Evolutionary conservation across 225 moss, liverwort and hornwort genomes (phyloP).

Genomic region (Ulota crispa): DNA sequence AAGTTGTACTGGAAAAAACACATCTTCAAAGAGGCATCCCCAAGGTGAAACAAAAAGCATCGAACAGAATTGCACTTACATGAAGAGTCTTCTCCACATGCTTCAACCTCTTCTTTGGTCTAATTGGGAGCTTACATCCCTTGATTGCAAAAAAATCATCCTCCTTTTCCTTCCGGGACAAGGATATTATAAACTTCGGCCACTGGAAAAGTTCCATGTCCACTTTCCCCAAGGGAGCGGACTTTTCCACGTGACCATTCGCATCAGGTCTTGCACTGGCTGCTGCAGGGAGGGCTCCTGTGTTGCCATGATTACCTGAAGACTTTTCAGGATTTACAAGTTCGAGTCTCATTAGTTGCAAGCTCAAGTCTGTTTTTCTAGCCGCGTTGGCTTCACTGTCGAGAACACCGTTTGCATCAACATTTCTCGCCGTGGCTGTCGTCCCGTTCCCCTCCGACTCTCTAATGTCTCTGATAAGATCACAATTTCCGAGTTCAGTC

Average conservation of each 20-base stretch:
- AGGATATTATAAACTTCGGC: conserved; percentile 85
- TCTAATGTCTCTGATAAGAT: conserved; percentile 43
- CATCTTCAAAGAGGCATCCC: background rate
- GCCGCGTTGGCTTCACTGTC: conserved; percentile 50
- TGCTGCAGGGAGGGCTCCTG: conserved; percentile 37
- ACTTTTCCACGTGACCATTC: conserved; percentile 66
- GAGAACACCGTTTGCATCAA: conserved; percentile 49
- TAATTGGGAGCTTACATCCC: conserved; percentile 86
- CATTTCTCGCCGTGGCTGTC: conserved; percentile 44
- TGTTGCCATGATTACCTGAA: conserved; percentile 39
- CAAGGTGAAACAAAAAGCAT: background rate
- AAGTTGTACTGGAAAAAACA: background rate
- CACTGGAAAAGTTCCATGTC: conserved; percentile 89
- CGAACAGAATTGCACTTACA: conserved; percentile 39
- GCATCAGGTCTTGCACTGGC: conserved; percentile 52
- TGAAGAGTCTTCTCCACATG: conserved; percentile 81
- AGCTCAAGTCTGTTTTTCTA: conserved; percentile 55
- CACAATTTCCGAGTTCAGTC: conserved; percentile 16
- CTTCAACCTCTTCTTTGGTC: conserved; percentile 93
- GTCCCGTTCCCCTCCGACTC: conserved; percentile 45
- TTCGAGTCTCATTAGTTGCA: conserved; percentile 38
- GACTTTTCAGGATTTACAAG: conserved; percentile 55
- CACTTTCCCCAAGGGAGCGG: conserved; percentile 62
- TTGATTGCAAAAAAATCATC: conserved; percentile 91
- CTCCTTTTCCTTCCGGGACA: conserved; percentile 93